Evolutionary conservation across 331 rosid species (phyloP).

Genomic region (Rosa hybrid): DNA sequence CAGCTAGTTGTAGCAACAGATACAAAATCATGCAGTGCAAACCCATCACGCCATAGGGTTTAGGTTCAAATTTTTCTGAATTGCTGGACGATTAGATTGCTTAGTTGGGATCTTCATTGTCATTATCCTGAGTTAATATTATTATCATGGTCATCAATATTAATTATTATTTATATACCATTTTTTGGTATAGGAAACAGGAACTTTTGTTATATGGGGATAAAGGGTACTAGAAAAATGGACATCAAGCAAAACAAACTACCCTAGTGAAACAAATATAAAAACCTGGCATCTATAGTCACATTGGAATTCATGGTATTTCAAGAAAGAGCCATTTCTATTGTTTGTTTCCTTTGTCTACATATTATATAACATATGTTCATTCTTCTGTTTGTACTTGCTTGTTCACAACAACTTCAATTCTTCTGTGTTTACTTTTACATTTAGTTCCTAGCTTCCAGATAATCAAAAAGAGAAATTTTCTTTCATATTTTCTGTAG

Average conservation of each 20-base stretch:
- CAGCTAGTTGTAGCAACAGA: not conserved
- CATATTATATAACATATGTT: not conserved
- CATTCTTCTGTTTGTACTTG: conserved; percentile 9
- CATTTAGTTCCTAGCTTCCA: too few relatives aligned
- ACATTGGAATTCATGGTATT: not conserved
- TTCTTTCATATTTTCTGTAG: conserved; percentile 43
- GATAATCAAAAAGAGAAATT: not conserved
- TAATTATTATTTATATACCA: not conserved
- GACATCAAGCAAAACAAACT: not conserved
- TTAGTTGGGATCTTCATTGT: not conserved
- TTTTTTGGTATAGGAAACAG: not conserved
- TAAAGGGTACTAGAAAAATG: not conserved
- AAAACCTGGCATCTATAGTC: not conserved
- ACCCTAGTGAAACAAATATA: not conserved
- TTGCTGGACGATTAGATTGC: not conserved
- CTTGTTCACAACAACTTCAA: not conserved
- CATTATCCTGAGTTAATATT: not conserved
- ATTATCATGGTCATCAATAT: not conserved
- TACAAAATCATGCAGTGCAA: not conserved
- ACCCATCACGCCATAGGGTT: not conserved
- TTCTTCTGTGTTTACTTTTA: not conserved
- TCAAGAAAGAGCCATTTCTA: not conserved
- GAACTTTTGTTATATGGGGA: not conserved
- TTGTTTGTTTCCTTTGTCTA: not conserved
- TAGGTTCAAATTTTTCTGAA: not conserved